These are phyloP conservation scores for Pilaira anomala DNA, from an alignment of 192 early-diverging fungal species.

Conservation along the genomic window DNA sequence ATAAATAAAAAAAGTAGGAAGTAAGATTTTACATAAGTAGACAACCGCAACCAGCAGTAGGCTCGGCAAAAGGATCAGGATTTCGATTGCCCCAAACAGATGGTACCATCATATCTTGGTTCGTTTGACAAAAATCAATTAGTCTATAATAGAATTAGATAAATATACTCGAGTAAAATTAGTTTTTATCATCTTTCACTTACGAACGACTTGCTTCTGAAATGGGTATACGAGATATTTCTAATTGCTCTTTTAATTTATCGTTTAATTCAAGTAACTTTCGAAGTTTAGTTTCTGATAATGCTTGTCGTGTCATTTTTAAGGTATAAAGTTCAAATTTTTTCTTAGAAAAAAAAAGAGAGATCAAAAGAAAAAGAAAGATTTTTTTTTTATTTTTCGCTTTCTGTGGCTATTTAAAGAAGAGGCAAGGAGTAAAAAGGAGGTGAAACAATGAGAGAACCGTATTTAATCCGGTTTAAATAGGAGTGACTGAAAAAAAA, in stretches of 20 bases:
- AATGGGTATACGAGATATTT: slow-evolving; percentile 69
- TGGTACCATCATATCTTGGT: slow-evolving; percentile 24
- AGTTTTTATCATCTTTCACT: not conserved
- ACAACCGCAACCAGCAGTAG: slow-evolving; percentile 12
- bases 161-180: no score
- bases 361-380: no score
- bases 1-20: no score
- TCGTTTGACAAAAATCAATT: slow-evolving; percentile 30
- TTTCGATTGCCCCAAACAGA: slow-evolving; percentile 28
- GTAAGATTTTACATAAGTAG: slow-evolving; percentile 16
- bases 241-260: slow-evolving; percentile 73
- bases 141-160: slow-evolving; percentile 14
- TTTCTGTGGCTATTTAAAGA: no score
- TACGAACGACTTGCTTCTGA: slow-evolving; percentile 62
- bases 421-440: no score
- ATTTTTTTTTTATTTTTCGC: no score
- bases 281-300: slow-evolving; percentile 63
- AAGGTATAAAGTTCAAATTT: no score
- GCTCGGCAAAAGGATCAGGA: slow-evolving; percentile 27
- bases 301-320: slow-evolving; percentile 21
- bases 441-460: no score
- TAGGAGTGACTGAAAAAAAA: no score
- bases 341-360: no score
- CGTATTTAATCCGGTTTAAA: no score
- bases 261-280: slow-evolving; percentile 72